Conservation (phyloP, 2,329 filamentous ascomycete species). For the Coccinonectria pachysandricola region DNA sequence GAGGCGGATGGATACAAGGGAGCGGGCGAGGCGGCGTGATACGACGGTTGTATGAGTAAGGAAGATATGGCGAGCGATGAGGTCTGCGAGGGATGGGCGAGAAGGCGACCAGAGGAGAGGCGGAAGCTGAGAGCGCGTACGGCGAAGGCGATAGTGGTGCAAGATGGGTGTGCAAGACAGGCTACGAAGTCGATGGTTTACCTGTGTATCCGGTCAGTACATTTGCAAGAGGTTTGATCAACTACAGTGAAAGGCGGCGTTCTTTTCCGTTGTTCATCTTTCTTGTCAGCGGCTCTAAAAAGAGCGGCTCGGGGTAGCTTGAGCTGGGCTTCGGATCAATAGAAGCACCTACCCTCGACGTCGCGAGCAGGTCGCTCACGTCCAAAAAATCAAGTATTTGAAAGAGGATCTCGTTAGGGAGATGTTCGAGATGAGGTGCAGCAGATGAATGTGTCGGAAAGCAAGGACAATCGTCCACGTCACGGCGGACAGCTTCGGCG, state of each 20-base stretch:
- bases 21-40: slow-evolving; percentile 52
- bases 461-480: too few relatives aligned
- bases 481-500: too few relatives aligned
- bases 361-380: slow-evolving; percentile 44
- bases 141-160: slow-evolving; percentile 51
- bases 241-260: too few relatives aligned
- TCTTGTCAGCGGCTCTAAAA: slow-evolving; percentile 2
- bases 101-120: slow-evolving; percentile 45
- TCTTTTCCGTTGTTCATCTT: slow-evolving; percentile 2
- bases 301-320: too few relatives aligned
- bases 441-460: too few relatives aligned
- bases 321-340: too few relatives aligned
- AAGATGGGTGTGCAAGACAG: slow-evolving; percentile 57
- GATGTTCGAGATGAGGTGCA: slow-evolving; percentile 24
- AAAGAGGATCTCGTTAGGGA: slow-evolving; percentile 48
- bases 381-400: slow-evolving; percentile 47
- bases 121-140: slow-evolving; percentile 42
- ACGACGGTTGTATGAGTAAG: slow-evolving; percentile 55
- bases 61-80: slow-evolving; percentile 56
- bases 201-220: slow-evolving; percentile 30
- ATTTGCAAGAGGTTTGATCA: slow-evolving; percentile 3
- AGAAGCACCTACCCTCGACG: slow-evolving; percentile 47
- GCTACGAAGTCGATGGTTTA: slow-evolving; percentile 49
- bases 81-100: slow-evolving; percentile 49
- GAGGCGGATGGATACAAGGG: slow-evolving; percentile 54